Evolutionary conservation across 768 basidiomycete genomes (phyloP).

Genomic region (Termitomyces sp.): DNA sequence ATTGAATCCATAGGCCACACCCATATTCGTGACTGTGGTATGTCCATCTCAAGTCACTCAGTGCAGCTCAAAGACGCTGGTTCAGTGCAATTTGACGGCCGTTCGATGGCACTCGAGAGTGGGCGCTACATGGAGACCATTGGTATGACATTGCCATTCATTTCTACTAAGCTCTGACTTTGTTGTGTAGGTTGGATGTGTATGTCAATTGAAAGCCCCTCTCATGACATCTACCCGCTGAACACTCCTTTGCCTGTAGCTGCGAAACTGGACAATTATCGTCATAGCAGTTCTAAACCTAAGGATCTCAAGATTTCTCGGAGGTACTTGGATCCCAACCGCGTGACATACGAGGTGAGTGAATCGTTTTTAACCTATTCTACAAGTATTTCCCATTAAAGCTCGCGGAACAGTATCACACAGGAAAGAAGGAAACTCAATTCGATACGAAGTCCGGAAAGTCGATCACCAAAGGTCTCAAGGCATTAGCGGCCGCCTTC

Average conservation of each 20-base stretch:
- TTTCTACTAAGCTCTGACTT: not conserved
- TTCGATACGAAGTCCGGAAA: conserved; percentile 63
- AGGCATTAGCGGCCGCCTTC: conserved; percentile 50
- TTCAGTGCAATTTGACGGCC: conserved; percentile 62
- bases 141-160: conserved; percentile 41
- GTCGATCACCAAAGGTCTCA: conserved; percentile 55
- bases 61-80: not conserved
- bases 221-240: not conserved
- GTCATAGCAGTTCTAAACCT: conserved; percentile 17
- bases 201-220: conserved; percentile 28
- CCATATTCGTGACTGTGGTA: conserved; percentile 78
- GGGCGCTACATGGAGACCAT: conserved; percentile 93
- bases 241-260: conserved; percentile 23
- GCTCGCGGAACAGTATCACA: conserved; percentile 45
- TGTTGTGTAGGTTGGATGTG: conserved; percentile 63
- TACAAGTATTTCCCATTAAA: not conserved
- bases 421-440: conserved; percentile 38
- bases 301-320: conserved; percentile 61
- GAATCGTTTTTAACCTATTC: not conserved
- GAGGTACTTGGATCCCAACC: conserved; percentile 78
- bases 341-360: conserved; percentile 66
- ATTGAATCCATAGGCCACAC: conserved; percentile 45
- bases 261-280: conserved; percentile 35
- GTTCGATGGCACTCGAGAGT: conserved; percentile 76
- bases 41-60: conserved; percentile 21